phyloP scores from a whole-genome alignment of 805 yeast species.

The Danielia reshetovae region DNA sequence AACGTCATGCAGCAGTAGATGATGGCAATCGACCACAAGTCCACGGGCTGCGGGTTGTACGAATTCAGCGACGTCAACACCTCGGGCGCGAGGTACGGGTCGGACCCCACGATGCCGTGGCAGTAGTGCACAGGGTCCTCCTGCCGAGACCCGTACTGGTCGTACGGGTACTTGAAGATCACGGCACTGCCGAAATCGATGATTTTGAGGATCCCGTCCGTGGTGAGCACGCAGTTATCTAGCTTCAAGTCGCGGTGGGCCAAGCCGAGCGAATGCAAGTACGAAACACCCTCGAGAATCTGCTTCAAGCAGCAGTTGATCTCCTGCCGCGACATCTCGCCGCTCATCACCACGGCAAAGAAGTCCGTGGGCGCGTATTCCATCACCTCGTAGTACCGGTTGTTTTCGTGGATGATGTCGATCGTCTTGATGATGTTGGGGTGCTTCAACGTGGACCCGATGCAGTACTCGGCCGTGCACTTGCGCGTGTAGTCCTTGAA shows the following conservation, averaged over 20 bases:
- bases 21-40: slow-evolving; percentile 81
- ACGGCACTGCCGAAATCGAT: slow-evolving; percentile 86
- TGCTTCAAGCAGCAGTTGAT: slow-evolving; percentile 80
- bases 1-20: slow-evolving; percentile 85
- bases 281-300: slow-evolving; percentile 65
- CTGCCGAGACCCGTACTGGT: slow-evolving; percentile 51
- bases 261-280: slow-evolving; percentile 71
- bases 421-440: slow-evolving; percentile 77
- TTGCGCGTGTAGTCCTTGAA: slow-evolving; percentile 78
- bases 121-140: slow-evolving; percentile 22
- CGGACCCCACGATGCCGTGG: slow-evolving; percentile 80
- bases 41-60: slow-evolving; percentile 76
- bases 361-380: slow-evolving; percentile 88
- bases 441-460: slow-evolving; percentile 77
- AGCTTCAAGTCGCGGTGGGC: slow-evolving; percentile 81
- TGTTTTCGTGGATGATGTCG: slow-evolving; percentile 68
- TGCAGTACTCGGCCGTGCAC: slow-evolving; percentile 85
- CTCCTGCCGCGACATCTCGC: slow-evolving; percentile 75
- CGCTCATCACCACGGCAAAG: slow-evolving; percentile 84
- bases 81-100: slow-evolving; percentile 85
- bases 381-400: slow-evolving; percentile 84
- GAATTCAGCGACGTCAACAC: slow-evolving; percentile 49
- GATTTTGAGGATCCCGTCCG: slow-evolving; percentile 67
- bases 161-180: slow-evolving; percentile 69
- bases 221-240: slow-evolving; percentile 78